Conservation (phyloP, 805 yeast genomes). For the Kodamaea hsintzibuensis region DNA sequence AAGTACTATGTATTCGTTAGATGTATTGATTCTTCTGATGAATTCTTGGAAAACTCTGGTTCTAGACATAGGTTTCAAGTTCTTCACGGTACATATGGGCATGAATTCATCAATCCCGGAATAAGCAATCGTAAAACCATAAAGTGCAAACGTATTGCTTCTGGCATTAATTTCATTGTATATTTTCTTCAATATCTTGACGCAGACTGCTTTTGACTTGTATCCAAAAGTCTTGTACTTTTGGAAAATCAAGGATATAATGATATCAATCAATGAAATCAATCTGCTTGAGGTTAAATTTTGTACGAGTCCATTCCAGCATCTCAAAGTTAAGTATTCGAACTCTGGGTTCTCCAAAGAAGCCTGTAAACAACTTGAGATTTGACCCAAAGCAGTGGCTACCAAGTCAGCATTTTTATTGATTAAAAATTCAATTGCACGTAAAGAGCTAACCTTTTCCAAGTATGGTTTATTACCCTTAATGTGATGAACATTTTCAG, state of each 20-base stretch:
- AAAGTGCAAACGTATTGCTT: slow-evolving; percentile 47
- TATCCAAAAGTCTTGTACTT: slow-evolving; percentile 55
- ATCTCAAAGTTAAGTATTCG: slow-evolving; percentile 59
- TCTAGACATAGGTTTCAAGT: slow-evolving; percentile 12
- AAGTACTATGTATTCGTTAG: slow-evolving; percentile 67
- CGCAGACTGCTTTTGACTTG: slow-evolving; percentile 52
- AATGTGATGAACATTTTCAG: slow-evolving; percentile 74
- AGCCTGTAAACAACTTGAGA: slow-evolving; percentile 81
- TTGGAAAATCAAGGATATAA: slow-evolving; percentile 72
- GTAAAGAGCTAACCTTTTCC: slow-evolving; percentile 68
- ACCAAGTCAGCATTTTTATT: slow-evolving; percentile 55
- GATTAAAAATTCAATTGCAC: slow-evolving; percentile 72
- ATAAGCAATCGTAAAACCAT: slow-evolving; percentile 54
- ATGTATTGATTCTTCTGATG: slow-evolving; percentile 56
- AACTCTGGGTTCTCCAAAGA: slow-evolving; percentile 65
- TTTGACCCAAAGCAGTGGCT: slow-evolving; percentile 69
- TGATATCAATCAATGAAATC: slow-evolving; percentile 67
- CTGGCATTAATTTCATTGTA: slow-evolving; percentile 32
- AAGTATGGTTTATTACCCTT: slow-evolving; percentile 54
- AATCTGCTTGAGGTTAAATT: slow-evolving; percentile 58
- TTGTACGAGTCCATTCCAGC: slow-evolving; percentile 65
- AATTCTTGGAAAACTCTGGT: slow-evolving; percentile 47
- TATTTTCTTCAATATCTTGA: slow-evolving; percentile 46
- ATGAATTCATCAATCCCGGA: slow-evolving; percentile 23
- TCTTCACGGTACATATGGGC: slow-evolving; percentile 12